Conservation (phyloP, 169 alveolate genomes). For the Eimeria falciformis region DNA sequence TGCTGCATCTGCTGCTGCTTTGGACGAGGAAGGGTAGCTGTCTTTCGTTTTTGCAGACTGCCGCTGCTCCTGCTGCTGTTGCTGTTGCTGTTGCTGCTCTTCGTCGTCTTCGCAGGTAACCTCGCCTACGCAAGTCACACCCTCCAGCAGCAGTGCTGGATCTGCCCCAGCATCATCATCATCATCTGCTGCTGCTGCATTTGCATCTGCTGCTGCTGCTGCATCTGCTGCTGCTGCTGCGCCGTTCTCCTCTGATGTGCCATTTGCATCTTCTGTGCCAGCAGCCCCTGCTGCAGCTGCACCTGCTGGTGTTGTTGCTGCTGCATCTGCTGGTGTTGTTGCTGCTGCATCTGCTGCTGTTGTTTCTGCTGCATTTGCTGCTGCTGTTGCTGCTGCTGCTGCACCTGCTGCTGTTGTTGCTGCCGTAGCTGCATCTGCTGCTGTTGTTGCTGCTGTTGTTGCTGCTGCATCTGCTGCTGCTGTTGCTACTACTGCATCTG, state of each 20-base stretch:
- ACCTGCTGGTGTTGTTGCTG: neutral
- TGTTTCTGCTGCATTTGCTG: neutral
- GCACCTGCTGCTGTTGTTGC: neutral
- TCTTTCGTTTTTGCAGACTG: neutral
- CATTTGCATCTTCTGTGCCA: neutral
- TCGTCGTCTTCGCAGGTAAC: constrained; percentile 11
- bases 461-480: constrained; percentile 14
- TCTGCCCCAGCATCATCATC: neutral
- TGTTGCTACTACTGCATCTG: neutral
- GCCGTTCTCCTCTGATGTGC: neutral
- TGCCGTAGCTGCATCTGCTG: neutral
- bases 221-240: constrained; percentile 27
- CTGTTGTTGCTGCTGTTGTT: constrained; percentile 10
- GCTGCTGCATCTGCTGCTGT: neutral
- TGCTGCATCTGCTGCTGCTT: constrained; percentile 7
- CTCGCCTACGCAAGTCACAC: constrained; percentile 23
- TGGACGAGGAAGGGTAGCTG: neutral
- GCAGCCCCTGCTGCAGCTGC: constrained; percentile 19
- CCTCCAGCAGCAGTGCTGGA: neutral
- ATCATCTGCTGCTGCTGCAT: constrained; percentile 5
- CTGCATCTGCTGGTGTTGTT: neutral
- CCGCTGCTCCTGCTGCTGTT: neutral
- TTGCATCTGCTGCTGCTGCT: constrained; percentile 28
- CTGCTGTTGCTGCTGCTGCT: neutral
- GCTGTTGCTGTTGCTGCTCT: constrained; percentile 43